Evolutionary conservation across 176 grass and related monocot species (phyloP).

Genomic region (Elaeis guineensis): DNA sequence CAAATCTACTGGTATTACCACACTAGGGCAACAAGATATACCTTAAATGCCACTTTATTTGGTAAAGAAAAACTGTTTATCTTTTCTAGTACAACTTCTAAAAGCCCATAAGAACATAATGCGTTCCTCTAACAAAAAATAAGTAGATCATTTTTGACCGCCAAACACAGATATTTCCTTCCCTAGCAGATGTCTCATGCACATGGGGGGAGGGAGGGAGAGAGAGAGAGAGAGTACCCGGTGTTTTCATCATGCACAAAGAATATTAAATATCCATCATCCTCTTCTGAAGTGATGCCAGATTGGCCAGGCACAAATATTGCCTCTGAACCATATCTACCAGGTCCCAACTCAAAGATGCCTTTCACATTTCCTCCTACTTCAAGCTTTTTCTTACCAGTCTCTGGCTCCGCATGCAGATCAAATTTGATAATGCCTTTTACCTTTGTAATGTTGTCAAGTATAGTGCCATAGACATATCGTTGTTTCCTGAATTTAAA

Average conservation of each 20-base stretch:
- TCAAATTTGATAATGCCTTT: constrained; percentile 83
- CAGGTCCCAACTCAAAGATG: constrained; percentile 60
- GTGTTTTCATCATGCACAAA: constrained; percentile 88
- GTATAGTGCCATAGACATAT: constrained; percentile 61
- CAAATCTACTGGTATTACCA: too few relatives aligned
- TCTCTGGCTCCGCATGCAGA: constrained; percentile 46
- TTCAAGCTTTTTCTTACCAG: constrained; percentile 64
- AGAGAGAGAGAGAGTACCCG: constrained; percentile 38
- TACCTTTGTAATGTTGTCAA: constrained; percentile 60
- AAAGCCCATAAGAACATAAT: too few relatives aligned
- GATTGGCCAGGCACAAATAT: constrained; percentile 69
- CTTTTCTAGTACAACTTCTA: too few relatives aligned
- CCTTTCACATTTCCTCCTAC: constrained; percentile 69
- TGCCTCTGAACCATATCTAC: constrained; percentile 75
- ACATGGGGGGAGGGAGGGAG: neutral
- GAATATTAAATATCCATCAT: constrained; percentile 82
- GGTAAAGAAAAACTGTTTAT: too few relatives aligned
- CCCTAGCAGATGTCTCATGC: too few relatives aligned
- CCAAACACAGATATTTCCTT: too few relatives aligned
- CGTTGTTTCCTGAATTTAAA: constrained; percentile 52
- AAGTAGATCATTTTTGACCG: too few relatives aligned
- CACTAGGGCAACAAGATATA: too few relatives aligned
- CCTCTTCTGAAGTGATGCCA: constrained; percentile 61
- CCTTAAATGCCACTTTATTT: too few relatives aligned
- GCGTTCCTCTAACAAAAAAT: too few relatives aligned